phyloP scores from a whole-genome alignment of 768 basidiomycete species.

The Thelephora ganbajun region DNA sequence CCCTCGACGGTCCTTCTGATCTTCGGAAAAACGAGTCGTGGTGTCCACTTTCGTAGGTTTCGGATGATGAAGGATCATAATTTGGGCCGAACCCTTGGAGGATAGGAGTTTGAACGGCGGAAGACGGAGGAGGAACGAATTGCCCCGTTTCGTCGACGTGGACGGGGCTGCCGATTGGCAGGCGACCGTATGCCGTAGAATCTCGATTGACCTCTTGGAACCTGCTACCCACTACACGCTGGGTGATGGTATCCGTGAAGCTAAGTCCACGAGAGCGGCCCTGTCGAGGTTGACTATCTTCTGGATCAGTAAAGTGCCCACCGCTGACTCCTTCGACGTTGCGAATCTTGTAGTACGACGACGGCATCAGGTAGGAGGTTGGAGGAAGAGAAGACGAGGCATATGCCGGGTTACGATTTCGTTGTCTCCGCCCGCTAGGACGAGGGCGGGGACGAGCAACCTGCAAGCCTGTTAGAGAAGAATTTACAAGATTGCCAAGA shows the following conservation, averaged over 20 bases:
- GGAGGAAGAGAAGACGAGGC: constrained; percentile 59
- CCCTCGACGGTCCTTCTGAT: not conserved
- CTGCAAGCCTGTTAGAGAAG: constrained; percentile 9
- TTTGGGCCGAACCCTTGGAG: constrained; percentile 43
- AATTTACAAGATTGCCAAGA: not conserved
- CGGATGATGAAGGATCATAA: not conserved
- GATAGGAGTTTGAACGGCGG: constrained; percentile 29
- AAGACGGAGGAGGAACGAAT: constrained; percentile 16
- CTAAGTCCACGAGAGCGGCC: constrained; percentile 16
- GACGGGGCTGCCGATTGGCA: constrained; percentile 48
- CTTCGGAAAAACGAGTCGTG: not conserved
- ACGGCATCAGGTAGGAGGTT: constrained; percentile 68
- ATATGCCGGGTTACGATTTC: constrained; percentile 44
- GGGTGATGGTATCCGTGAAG: constrained; percentile 44
- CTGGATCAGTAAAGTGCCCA: constrained; percentile 38
- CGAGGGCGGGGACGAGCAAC: constrained; percentile 15
- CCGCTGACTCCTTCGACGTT: constrained; percentile 45
- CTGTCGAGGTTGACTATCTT: constrained; percentile 11
- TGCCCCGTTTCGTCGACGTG: constrained; percentile 37
- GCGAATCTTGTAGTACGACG: constrained; percentile 65
- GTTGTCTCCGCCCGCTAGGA: constrained; percentile 29
- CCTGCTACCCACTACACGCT: constrained; percentile 49
- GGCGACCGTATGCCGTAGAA: constrained; percentile 39
- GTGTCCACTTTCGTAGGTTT: not conserved
- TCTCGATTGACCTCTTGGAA: constrained; percentile 62